phyloP scores from a whole-genome alignment of 805 yeast species.

The Candida pseudoglaebosa region DNA sequence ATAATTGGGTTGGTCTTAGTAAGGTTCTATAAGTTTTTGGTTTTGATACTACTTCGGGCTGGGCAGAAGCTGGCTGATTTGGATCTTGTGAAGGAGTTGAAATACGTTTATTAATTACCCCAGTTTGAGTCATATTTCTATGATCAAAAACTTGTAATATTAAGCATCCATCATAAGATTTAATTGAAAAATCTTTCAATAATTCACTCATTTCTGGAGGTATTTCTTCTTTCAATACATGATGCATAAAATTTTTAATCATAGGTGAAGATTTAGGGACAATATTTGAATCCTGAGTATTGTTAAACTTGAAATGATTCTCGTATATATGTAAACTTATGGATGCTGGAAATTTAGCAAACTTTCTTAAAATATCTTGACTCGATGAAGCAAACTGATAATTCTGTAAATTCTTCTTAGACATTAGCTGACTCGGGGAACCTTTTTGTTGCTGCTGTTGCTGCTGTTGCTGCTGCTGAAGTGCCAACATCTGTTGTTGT shows the following conservation, averaged over 20 bases:
- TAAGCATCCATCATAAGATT: constrained; percentile 85
- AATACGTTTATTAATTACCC: constrained; percentile 7
- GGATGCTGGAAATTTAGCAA: constrained; percentile 72
- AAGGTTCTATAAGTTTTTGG: constrained; percentile 78
- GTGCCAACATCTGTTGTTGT: constrained; percentile 36
- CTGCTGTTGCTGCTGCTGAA: constrained; percentile 18
- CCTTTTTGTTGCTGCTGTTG: constrained; percentile 17
- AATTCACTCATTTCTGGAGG: constrained; percentile 90
- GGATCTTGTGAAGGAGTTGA: constrained; percentile 8
- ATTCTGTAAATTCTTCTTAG: constrained; percentile 24
- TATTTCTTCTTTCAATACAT: constrained; percentile 74
- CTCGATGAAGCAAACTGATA: constrained; percentile 67
- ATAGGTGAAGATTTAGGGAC: constrained; percentile 78
- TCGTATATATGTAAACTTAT: constrained; percentile 87
- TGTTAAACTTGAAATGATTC: constrained; percentile 87
- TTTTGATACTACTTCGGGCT: constrained; percentile 24
- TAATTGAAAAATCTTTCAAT: constrained; percentile 78
- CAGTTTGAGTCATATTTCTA: constrained; percentile 42
- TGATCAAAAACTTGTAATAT: constrained; percentile 87
- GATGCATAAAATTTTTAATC: constrained; percentile 73
- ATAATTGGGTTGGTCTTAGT: constrained; percentile 73
- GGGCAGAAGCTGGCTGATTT: constrained; percentile 2
- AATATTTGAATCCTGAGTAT: constrained; percentile 71
- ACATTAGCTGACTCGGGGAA: no score
- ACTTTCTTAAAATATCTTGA: constrained; percentile 71